Evolutionary conservation across 192 early-diverging fungal species (phyloP).

Genomic region (Linderina pennispora): DNA sequence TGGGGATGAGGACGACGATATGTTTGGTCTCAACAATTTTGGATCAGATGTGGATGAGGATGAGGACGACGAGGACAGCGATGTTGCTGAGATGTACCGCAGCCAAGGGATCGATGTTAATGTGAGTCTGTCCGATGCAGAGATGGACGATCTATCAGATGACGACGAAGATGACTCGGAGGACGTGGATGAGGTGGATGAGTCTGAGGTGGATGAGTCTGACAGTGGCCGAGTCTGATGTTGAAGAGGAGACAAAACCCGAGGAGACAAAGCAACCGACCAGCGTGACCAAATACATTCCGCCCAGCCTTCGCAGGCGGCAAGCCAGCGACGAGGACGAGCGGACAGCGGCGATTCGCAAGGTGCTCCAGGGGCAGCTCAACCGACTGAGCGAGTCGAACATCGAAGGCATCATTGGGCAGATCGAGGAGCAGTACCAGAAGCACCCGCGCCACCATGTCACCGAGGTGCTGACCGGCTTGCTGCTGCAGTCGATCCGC

Average conservation of each 20-base stretch:
- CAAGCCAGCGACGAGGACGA: constrained; percentile 55
- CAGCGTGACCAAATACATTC: constrained; percentile 68
- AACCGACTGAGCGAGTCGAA: constrained; percentile 89
- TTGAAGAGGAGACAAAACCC: background rate
- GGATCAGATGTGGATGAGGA: constrained; percentile 5
- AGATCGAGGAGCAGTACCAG: constrained; percentile 73
- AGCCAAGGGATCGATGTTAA: constrained; percentile 21
- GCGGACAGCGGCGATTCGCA: constrained; percentile 66
- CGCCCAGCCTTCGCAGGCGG: constrained; percentile 74
- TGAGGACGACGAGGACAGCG: constrained; percentile 38
- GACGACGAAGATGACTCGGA: constrained; percentile 4
- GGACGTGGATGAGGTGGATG: constrained; percentile 1
- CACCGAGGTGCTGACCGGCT: constrained; percentile 72
- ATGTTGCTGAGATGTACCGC: constrained; percentile 38
- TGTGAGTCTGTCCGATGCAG: constrained; percentile 5
- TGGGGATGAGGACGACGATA: constrained; percentile 12
- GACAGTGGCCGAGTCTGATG: constrained; percentile 3
- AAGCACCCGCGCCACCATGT: constrained; percentile 62
- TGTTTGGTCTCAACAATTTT: constrained; percentile 31
- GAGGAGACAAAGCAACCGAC: background rate
- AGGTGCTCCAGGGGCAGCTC: constrained; percentile 78
- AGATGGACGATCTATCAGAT: constrained; percentile 1
- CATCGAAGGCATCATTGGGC: constrained; percentile 77
- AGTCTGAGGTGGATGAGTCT: background rate
- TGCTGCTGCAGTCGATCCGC: constrained; percentile 70